Percentiles rank a stretch among this genome's conserved stretches.
Conservation (phyloP, 352 stramenopile species). For the Pythium folliculosum region DNA sequence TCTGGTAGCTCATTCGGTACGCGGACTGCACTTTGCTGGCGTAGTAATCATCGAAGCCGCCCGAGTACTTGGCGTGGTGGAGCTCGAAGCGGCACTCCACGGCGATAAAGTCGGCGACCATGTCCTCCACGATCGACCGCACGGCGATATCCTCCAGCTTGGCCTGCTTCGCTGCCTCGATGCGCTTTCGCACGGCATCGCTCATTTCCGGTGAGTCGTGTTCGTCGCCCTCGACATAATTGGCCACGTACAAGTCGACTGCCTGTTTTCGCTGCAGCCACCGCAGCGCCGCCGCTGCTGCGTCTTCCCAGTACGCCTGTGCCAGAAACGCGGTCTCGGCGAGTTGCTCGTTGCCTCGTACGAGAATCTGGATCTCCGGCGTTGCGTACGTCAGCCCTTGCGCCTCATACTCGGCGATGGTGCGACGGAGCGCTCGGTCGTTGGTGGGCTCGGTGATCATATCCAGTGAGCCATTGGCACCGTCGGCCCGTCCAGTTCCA, state of each 20-base stretch:
- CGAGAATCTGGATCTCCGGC: conserved; percentile 26
- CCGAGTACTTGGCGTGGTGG: conserved; percentile 56
- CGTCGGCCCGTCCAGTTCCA: neutral
- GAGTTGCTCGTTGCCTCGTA: conserved; percentile 33
- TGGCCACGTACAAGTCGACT: conserved; percentile 39
- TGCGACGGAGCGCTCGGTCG: neutral
- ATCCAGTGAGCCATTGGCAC: neutral
- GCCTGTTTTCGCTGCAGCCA: conserved; percentile 53
- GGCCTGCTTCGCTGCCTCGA: conserved; percentile 39
- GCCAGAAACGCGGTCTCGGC: conserved; percentile 46
- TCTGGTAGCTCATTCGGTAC: conserved; percentile 70
- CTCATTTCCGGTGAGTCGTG: conserved; percentile 21
- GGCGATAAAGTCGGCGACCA: conserved; percentile 54
- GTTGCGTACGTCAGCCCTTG: conserved; percentile 19
- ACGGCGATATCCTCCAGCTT: conserved; percentile 56
- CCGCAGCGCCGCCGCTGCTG: conserved; percentile 34
- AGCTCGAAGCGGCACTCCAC: conserved; percentile 59
- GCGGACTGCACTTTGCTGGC: conserved; percentile 71
- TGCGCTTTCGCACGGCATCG: conserved; percentile 28
- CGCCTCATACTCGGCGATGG: conserved; percentile 16
- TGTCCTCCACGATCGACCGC: conserved; percentile 55
- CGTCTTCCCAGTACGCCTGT: conserved; percentile 50
- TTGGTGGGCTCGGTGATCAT: neutral
- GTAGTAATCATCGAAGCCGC: conserved; percentile 62
- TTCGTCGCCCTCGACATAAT: conserved; percentile 32